Evolutionary conservation across 345 rosid species (phyloP), one percentile per base, ranked within the genome.

Genomic region (Eucalyptus polyanthemos): DNA sequence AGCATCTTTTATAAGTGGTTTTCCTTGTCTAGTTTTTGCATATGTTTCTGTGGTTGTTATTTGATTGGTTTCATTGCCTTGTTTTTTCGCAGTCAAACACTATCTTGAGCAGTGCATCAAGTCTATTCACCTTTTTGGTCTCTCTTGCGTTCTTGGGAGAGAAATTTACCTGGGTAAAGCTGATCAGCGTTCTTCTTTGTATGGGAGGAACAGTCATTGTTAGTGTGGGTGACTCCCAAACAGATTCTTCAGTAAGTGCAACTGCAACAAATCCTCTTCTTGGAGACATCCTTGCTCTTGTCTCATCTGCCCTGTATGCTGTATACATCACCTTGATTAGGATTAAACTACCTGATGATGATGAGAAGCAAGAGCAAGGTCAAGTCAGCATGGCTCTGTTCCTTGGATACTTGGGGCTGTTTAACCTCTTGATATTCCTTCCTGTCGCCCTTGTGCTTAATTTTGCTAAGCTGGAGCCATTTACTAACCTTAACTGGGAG

Each of bases 201-300:
- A 98, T 97, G 99, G 95, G 93, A 42, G 99, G 99, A 37, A 96
- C 98, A 5, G 92, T 98, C 65, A 94, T 96, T 88, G 99, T 98
- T 89, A 97, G 98, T 93, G 87, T 96, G 92, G 98, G 97, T 17
- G 99, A 98, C 93, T 94, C 98, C 29, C 14, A 40, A 22, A 40
- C 85, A 45, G 91, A 95, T 87, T 88, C 93, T 50, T 89, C 87
- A 90, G 58, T 92, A 88, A 92, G 85, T 65, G 92, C 90, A 50
- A 50, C 90, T 93, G 97, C 97, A 72, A 92, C 96, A 34, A 93
- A 94, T 86, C 98, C 99, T 88, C 92, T 95, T 91, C 94, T 97
- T 47, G 98, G 99, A 88, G 99, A 98, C 89, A 87, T 95, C 89
- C 93, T 98, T 53, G 95, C 99, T 22, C 95, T 98, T 17, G 19